Conservation (phyloP, 2,329 filamentous ascomycete genomes). For the Ciborinia camelliae region DNA sequence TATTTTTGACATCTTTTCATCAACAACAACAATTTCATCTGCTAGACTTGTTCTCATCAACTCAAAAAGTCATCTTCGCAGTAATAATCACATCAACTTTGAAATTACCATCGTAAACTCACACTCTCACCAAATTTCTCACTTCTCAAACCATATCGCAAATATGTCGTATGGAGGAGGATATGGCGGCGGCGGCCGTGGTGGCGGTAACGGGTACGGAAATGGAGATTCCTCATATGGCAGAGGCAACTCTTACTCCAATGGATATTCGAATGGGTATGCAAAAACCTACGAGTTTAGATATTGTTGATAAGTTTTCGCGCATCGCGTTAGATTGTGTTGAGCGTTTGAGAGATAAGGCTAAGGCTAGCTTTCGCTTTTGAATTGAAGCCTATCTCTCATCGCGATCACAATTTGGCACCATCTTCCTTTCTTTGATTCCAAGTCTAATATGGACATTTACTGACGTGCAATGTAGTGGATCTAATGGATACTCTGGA, state of each 20-base stretch:
- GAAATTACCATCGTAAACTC: conserved; percentile 19
- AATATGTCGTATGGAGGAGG: conserved; percentile 59
- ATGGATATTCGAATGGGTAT: conserved; percentile 51
- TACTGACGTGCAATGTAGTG: conserved; percentile 45
- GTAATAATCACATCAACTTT: conserved; percentile 17
- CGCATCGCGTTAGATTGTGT: conserved; percentile 33
- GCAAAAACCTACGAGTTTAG: conserved; percentile 39
- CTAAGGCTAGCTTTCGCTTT: conserved; percentile 25
- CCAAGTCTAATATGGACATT: conserved; percentile 18
- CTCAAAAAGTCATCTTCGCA: conserved; percentile 24
- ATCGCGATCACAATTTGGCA: conserved; percentile 25
- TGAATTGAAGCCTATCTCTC: conserved; percentile 15
- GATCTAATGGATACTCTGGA: conserved; percentile 49
- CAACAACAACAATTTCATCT: conserved; percentile 25
- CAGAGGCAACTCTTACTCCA: conserved; percentile 45
- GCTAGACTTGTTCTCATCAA: conserved; percentile 28
- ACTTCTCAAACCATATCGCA: conserved; percentile 16
- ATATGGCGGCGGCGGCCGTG: conserved; percentile 54
- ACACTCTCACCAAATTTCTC: conserved; percentile 21
- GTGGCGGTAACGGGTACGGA: conserved; percentile 49
- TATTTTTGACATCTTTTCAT: conserved; percentile 15
- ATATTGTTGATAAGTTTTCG: conserved; percentile 38
- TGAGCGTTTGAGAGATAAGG: conserved; percentile 28
- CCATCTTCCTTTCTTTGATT: conserved; percentile 25
- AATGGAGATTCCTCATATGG: conserved; percentile 54